A percentile compares a stretch with the other conserved stretches of the same genome.
Conservation (phyloP, 2,329 filamentous ascomycete genomes). For the Lecanicillium sp. region DNA sequence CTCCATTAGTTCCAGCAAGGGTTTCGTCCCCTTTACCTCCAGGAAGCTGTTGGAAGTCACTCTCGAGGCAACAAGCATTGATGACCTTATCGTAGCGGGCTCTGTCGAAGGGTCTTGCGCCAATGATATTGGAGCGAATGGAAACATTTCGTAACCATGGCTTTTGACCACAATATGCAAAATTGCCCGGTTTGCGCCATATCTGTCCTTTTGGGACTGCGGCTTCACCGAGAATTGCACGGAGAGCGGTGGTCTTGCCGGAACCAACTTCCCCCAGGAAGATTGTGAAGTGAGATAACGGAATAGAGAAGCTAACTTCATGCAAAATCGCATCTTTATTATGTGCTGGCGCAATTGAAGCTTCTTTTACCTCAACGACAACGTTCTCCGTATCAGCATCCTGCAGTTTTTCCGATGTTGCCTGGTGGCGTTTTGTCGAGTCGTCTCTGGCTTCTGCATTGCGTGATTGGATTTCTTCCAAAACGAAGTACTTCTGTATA, state of each 20-base stretch:
- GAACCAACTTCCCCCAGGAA: background rate
- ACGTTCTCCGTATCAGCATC: no score
- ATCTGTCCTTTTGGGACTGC: background rate
- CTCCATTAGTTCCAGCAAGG: background rate
- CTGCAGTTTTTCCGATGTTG: no score
- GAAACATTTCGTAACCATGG: background rate
- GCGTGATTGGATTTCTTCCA: no score
- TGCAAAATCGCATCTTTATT: background rate
- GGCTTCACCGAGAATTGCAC: conserved; percentile 1
- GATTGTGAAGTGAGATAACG: background rate
- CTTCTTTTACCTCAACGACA: background rate
- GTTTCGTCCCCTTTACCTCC: background rate
- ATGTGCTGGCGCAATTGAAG: background rate
- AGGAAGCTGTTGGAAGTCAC: background rate
- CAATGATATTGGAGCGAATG: background rate
- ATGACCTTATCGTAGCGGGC: background rate
- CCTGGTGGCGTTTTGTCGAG: background rate
- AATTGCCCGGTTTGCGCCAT: background rate
- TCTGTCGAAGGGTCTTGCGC: background rate
- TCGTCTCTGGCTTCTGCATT: no score
- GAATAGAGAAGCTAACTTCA: background rate
- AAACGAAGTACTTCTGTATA: no score
- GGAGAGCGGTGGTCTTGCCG: conserved; percentile 2
- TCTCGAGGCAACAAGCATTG: background rate
- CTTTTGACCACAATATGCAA: conserved; percentile 1